Base-by-base conservation (phyloP, 169 alveolate species). In the Cryptosporidium xiaoi region DNA sequence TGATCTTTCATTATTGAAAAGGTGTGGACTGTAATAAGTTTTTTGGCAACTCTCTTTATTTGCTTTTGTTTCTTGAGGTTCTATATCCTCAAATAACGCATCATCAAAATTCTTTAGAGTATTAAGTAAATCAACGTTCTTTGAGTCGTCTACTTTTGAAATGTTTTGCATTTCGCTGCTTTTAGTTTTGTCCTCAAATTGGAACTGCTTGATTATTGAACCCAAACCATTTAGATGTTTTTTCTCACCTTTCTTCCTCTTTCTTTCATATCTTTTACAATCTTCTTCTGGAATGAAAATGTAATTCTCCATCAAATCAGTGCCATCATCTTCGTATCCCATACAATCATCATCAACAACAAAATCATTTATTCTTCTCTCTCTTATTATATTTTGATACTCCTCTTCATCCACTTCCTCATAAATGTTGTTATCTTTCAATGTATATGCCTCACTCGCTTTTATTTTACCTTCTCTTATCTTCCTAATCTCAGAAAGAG, bases 331-430 rank as follows among this genome's bases (percentile, higher is more conserved):
- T 46, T 77, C 77, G 20, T 77, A 77, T 13, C 87, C 87, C 20
- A 77, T 77, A 10, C 87, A 71, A 46, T 77, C 66, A n/a, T 77
- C 87, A 40, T 77, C 87, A 20, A 77, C 87, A 24, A 77, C 87
- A 62, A 77, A 77, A 60, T 77, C 44, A 5, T n/a, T 55, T 10
- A 13, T 20, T 20, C 71, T 56, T 27, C 87, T 77, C 12, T 77
- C 87, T 62, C 18, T 62, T 2, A 56, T 60, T 31, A 77, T 77
- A 27, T 56, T 77, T 13, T 77, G 77, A 51, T 77, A 77, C 64
- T 60, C 77, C 20, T 60, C 71, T 66, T 77, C 87, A 24, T 77
- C 87, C 12, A 77, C 87, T 27, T 77, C 87, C 60, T 77, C 77
- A 24, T 56, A 77, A 10, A 77, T 60, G 18, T 60, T 40, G 33